Evolutionary conservation across 352 stramenopile species (phyloP).

Genomic region (Vaucheria bursata): DNA sequence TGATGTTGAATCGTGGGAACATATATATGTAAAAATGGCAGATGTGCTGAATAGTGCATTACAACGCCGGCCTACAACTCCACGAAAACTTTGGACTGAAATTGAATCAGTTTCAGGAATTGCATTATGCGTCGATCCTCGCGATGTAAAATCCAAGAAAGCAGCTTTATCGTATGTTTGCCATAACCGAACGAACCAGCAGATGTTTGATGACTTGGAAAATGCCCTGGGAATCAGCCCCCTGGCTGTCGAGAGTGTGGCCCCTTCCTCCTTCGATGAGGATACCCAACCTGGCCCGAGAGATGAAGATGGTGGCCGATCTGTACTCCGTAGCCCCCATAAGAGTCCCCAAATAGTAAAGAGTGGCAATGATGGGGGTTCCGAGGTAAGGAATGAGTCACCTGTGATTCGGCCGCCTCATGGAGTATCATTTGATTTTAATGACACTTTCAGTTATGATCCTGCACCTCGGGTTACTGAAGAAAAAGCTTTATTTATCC

Average conservation of each 20-base stretch:
- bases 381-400: background rate
- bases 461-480: background rate
- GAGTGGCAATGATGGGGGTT: background rate
- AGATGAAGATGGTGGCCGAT: background rate
- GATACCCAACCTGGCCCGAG: background rate
- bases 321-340: background rate
- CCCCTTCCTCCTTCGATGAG: background rate
- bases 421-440: background rate
- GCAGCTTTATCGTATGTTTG: background rate
- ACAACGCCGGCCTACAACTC: background rate
- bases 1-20: background rate
- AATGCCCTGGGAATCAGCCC: background rate
- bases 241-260: background rate
- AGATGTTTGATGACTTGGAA: background rate
- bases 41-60: background rate
- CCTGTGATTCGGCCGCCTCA: background rate
- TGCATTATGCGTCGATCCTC: background rate
- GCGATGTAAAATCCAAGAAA: background rate
- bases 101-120: background rate
- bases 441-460: conserved; percentile 1
- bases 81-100: background rate
- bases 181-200: background rate
- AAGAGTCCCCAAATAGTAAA: background rate
- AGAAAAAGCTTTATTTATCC: background rate
- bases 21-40: background rate